These are phyloP conservation scores for Penstemon newberryi DNA, from an alignment of 257 asterid genomes.

Conservation along the genomic window DNA sequence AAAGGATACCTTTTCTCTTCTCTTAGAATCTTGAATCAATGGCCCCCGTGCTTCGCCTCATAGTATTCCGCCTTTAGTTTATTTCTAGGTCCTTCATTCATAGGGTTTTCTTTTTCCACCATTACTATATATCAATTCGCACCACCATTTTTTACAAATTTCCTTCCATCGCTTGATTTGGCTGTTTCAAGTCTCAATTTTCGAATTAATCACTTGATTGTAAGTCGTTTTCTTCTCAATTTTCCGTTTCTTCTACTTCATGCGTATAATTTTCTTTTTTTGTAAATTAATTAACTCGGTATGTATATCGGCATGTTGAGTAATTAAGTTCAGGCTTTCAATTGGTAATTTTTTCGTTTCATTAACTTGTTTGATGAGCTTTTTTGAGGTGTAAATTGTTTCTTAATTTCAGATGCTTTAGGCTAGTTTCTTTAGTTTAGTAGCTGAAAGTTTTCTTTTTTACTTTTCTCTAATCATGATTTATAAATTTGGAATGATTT, in stretches of 20 bases:
- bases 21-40: conserved; percentile 35
- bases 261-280: background rate
- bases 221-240: conserved; percentile 33
- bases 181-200: conserved; percentile 26
- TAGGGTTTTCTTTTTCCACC: conserved; percentile 36
- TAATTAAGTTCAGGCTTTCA: too few relatives aligned
- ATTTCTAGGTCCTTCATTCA: conserved; percentile 13
- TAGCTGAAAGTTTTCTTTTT: conserved; percentile 15
- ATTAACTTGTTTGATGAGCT: conserved; percentile 4
- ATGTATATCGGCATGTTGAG: too few relatives aligned
- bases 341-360: conserved; percentile 1
- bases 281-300: too few relatives aligned
- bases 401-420: background rate
- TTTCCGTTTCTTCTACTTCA: background rate
- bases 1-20: conserved; percentile 16
- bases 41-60: conserved; percentile 34
- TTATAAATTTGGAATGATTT: conserved; percentile 1
- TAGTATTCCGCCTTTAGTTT: conserved; percentile 41
- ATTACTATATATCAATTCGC: background rate
- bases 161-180: conserved; percentile 26
- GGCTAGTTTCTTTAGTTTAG: conserved; percentile 17
- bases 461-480: conserved; percentile 12
- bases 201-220: conserved; percentile 27
- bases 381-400: background rate
- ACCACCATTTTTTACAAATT: conserved; percentile 5